Evolutionary conservation across 2,329 filamentous ascomycete species (phyloP), one percentile per base, ranked within the genome.

Genomic region (Arthrobotrys conoides): DNA sequence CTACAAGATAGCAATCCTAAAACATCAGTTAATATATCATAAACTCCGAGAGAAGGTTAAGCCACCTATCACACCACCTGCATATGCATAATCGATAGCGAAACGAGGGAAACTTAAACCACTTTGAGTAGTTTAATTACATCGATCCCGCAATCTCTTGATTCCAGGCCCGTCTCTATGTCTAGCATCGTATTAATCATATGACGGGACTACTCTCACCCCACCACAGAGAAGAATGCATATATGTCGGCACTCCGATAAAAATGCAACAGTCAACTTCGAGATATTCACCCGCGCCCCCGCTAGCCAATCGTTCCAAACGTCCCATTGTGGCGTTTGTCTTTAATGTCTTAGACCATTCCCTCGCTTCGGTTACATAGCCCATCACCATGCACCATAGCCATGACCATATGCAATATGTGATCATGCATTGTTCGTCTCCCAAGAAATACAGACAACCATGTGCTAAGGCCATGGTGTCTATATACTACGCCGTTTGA

Each of bases 331-430:
- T 61, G 57, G 57, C 57, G 57, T 61, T 61, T 61, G 57, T 61
- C 57, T 61, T 27, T 36, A 44, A 61, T 61, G 57, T 61, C 57
- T 61, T 61, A 61, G 57, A 61, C 57, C 57, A 27, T 61, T 6
- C 57, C 57, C 57, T 61, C 57, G 57, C 57, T 61, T 61, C 57
- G 57, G 57, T 44, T 61, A 44, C 57, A 61, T 61, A 61, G 57
- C 57, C 55, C 27, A 30, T 30, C 27, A 30, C 6, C 36, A 61
- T 61, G n/a, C 55, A 41, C 55, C 57, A 61, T 61, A 61, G 57
- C 33, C 36, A 61, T 36, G 33, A 10, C 33, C 33, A 61, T 61
- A 61, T 61, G 57, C 57, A 61, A 16, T 44, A 36, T 61, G 20
- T 27, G 57, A 61, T 59, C 53, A 59, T 59, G 53, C 53, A 59